These are phyloP conservation scores for Heteromeles arbutifolia DNA, from an alignment of 306 rosid genomes.

Conservation along the genomic window DNA sequence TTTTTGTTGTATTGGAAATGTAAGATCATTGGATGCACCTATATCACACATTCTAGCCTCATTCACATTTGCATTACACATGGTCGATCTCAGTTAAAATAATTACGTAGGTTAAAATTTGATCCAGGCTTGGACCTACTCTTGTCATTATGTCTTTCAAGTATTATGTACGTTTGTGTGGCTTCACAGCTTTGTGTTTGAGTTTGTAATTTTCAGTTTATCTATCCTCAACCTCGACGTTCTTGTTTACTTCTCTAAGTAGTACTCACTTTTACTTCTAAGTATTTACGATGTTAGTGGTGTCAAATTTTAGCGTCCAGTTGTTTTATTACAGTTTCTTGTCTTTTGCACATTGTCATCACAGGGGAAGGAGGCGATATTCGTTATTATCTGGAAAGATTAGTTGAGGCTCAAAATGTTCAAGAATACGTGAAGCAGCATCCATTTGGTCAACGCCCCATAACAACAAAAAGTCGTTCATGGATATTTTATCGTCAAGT, in stretches of 20 bases:
- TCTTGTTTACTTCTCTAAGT: not conserved
- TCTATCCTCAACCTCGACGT: not conserved
- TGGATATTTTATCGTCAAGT: constrained; percentile 52
- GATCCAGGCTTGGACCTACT: not conserved
- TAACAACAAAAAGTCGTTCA: constrained; percentile 39
- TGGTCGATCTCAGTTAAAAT: not conserved
- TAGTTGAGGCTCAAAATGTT: constrained; percentile 56
- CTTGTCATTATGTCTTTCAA: not conserved
- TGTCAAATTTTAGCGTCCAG: not conserved
- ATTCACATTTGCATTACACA: not conserved
- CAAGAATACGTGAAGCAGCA: constrained; percentile 48
- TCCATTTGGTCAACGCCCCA: constrained; percentile 72
- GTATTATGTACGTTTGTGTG: not conserved
- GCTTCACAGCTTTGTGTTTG: not conserved
- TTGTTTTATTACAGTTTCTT: not conserved
- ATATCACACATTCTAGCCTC: not conserved
- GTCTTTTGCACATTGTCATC: not conserved
- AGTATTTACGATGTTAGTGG: not conserved
- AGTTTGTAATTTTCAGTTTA: not conserved
- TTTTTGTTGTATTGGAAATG: not conserved
- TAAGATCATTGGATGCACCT: not conserved
- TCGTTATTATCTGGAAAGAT: constrained; percentile 51
- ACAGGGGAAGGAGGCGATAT: constrained; percentile 76
- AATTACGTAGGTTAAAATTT: not conserved
- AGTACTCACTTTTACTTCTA: not conserved